Conservation (phyloP, 2,329 filamentous ascomycete species). For the Alternaria burnsii region DNA sequence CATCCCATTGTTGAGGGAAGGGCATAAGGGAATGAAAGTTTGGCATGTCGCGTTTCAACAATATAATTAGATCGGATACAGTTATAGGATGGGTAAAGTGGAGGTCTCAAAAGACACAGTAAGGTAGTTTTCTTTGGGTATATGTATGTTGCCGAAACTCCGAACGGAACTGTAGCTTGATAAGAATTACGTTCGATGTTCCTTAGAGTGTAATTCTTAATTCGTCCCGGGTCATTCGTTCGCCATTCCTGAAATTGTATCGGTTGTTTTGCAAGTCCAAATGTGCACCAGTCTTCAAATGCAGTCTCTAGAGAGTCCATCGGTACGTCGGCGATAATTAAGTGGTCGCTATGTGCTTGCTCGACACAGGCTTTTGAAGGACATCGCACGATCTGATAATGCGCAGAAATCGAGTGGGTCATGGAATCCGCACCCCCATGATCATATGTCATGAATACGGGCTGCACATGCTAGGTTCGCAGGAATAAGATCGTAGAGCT, state of each 20-base stretch:
- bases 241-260: neutral
- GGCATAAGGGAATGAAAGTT: constrained; percentile 55
- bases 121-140: neutral
- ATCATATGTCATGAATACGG: neutral
- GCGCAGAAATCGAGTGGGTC: neutral
- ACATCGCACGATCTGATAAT: neutral
- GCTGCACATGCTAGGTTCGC: neutral
- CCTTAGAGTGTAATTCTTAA: neutral
- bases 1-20: constrained; percentile 55
- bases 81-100: neutral
- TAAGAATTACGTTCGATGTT: neutral
- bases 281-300: neutral
- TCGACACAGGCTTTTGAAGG: neutral
- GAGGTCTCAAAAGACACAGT: neutral
- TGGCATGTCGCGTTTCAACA: constrained; percentile 38
- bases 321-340: neutral
- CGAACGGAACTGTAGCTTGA: neutral
- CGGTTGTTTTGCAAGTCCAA: neutral
- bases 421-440: neutral
- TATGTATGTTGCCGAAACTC: neutral
- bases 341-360: constrained; percentile 4
- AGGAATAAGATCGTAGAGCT: neutral
- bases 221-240: neutral
- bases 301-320: neutral
- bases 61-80: constrained; percentile 1